Evolutionary conservation across 306 rosid genomes (phyloP).

Genomic region (Spatholobus suberectus): DNA sequence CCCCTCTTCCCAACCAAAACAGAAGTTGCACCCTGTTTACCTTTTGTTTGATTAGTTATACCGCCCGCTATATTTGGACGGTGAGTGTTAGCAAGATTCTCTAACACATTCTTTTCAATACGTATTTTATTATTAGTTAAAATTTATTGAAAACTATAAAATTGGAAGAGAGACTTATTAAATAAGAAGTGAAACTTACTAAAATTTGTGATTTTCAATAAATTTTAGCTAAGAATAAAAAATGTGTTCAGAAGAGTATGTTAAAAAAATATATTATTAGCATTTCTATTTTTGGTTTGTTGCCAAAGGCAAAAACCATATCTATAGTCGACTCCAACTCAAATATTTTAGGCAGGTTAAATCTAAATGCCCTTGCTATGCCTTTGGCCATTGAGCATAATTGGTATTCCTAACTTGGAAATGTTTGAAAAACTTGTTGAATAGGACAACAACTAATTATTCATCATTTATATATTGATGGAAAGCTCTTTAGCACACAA

Average conservation of each 20-base stretch:
- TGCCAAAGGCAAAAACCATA: neutral
- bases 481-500: constrained; percentile 35
- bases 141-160: no score
- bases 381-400: constrained; percentile 6
- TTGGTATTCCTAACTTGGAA: neutral
- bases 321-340: neutral
- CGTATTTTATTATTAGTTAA: no score
- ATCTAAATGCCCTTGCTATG: neutral
- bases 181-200: no score
- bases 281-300: neutral
- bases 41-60: constrained; percentile 17
- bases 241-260: no score
- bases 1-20: neutral
- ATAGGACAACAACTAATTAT: constrained; percentile 41
- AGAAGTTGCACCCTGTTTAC: neutral
- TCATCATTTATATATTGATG: constrained; percentile 1
- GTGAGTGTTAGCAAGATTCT: no score
- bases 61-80: neutral
- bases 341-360: constrained; percentile 30
- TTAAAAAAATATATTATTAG: no score
- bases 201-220: no score
- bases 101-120: no score
- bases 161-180: no score
- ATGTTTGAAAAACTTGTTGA: constrained; percentile 39
- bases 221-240: no score